Base-by-base conservation (phyloP, 2,329 filamentous ascomycete genomes). In the Cladosporium colombiae region DNA sequence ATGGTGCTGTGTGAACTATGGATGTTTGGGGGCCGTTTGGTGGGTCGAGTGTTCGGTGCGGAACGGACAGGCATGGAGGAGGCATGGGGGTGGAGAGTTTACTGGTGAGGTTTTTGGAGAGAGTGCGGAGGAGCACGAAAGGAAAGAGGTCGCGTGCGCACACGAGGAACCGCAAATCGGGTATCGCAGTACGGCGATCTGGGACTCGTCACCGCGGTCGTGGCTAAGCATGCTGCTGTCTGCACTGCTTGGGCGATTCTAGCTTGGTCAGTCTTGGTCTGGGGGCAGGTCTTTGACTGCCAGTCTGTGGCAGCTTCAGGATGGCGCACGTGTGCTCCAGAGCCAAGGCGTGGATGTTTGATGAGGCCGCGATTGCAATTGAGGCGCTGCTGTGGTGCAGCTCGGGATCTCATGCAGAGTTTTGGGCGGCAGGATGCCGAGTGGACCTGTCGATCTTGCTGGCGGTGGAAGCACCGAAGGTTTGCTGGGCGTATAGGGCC, bases 361-460 rank as follows among this genome's bases (percentile, higher is more conserved):
- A 46, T 25, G 27, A 55, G 61, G 61, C 33, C 50, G 35, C 61
- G 61, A 63, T 55, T 55, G 61, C 61, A 46, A 56, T 29, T 55
- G 61, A 63, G 61, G 61, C 61, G 61, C 61, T 63, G 61, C 37
- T 44, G n/a, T 16, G 10, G n/a, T 62, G 21, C 35, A 59, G 59
- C 44, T 62, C 49, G 50, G 61, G 14, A 46, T 35, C n/a, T 31
- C 49, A 63, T 53, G 33, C 31, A 44, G 44, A 29, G 23, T 25
- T 23, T 18, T 46, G 40, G n/a, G 40, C 33, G 55, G 31, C 33
- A 31, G 25, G 58, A 18, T 33, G 25, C 37, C 37, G 40, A 46
- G 29, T 27, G 59, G 50, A 46, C 61, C 50, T 63, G 61, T 63
- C 61, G 61, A 63, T 56, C 61, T 56, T 27, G 23, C 18, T 50